Conservation (phyloP, 106 monocot genomes). For the Allium sativum region DNA sequence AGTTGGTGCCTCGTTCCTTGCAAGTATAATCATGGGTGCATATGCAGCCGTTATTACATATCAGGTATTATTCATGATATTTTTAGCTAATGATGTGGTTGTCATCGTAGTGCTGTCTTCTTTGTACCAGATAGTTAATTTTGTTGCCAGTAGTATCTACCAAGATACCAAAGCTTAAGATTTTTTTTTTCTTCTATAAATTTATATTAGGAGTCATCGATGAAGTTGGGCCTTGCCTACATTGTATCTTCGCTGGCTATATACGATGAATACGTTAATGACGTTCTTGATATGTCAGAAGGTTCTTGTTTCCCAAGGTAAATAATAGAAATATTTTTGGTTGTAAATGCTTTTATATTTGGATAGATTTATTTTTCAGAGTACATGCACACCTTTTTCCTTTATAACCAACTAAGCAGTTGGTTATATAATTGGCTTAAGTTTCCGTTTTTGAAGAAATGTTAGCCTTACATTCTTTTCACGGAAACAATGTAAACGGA, state of each 20-base stretch:
- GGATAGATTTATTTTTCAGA: too few relatives aligned
- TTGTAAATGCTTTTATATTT: too few relatives aligned
- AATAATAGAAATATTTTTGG: too few relatives aligned
- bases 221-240: slow-evolving; percentile 53
- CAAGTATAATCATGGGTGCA: slow-evolving; percentile 62
- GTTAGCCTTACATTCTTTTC: too few relatives aligned
- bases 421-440: too few relatives aligned
- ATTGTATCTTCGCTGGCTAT: slow-evolving; percentile 59
- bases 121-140: background rate
- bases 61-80: slow-evolving; percentile 33
- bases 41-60: slow-evolving; percentile 76
- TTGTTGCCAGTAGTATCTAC: background rate
- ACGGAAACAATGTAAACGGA: too few relatives aligned
- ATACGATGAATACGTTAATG: slow-evolving; percentile 93
- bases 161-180: too few relatives aligned
- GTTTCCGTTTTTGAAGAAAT: background rate
- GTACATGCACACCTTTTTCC: too few relatives aligned
- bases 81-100: too few relatives aligned
- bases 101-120: background rate
- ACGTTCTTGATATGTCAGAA: slow-evolving; percentile 75
- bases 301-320: slow-evolving; percentile 94
- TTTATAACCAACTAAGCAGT: too few relatives aligned
- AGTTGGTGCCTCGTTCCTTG: slow-evolving; percentile 49
- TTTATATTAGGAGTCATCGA: slow-evolving; percentile 63
- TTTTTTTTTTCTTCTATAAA: background rate